These are phyloP conservation scores for Kwoniella europaea DNA, from an alignment of 768 basidiomycete genomes.

Conservation along the genomic window DNA sequence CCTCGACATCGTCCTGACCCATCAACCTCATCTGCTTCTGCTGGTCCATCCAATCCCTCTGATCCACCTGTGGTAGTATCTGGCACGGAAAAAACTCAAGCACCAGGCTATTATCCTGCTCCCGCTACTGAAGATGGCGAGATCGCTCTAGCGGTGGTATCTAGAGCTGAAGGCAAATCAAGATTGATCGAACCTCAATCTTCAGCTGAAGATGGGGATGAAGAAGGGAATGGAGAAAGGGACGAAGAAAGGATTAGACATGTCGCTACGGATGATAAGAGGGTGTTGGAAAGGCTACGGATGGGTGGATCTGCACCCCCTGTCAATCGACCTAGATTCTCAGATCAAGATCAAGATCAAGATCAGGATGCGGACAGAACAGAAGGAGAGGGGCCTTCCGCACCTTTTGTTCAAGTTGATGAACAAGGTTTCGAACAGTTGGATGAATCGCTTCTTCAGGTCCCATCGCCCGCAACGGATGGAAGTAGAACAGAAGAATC, in stretches of 20 bases:
- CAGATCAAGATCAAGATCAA: not conserved
- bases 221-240: slow-evolving; percentile 23
- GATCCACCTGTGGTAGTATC: not conserved
- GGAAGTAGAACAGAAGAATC: not conserved
- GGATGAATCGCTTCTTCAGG: slow-evolving; percentile 14
- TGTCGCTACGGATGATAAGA: slow-evolving; percentile 57
- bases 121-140: slow-evolving; percentile 54
- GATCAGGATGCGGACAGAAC: not conserved
- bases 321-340: not conserved
- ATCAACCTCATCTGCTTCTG: not conserved
- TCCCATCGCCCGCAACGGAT: slow-evolving; percentile 8
- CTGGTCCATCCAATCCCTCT: slow-evolving; percentile 1
- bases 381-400: slow-evolving; percentile 26
- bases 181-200: slow-evolving; percentile 24
- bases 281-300: slow-evolving; percentile 49
- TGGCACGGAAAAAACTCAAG: slow-evolving; percentile 41
- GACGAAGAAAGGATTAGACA: slow-evolving; percentile 36
- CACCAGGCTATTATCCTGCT: slow-evolving; percentile 56
- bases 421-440: slow-evolving; percentile 53
- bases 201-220: not conserved
- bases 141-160: slow-evolving; percentile 49
- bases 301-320: slow-evolving; percentile 49
- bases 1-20: not conserved
- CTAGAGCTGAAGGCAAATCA: slow-evolving; percentile 39
- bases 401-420: slow-evolving; percentile 53